Evolutionary conservation across 495 filamentous ascomycete genomes (phyloP), one percentile per base, ranked within the genome.

Genomic region (Lentithecium fluviatile): DNA sequence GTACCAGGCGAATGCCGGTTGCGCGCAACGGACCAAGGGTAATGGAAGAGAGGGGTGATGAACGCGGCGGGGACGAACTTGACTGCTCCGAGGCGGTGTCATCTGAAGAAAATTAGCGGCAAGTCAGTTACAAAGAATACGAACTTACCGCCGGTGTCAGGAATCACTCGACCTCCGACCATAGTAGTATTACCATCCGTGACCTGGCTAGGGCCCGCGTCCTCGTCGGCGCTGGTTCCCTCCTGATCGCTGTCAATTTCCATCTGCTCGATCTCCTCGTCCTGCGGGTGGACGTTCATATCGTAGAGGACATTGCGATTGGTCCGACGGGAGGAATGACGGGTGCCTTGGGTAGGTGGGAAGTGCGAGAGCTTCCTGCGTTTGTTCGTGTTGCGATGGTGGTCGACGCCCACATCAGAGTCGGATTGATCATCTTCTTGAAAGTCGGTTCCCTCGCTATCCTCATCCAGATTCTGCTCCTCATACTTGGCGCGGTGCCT

Each of bases 251-350:
- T 32, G 29, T 32, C 29, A 32, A 3, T 10, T 32, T 21, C 45
- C 15, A 58, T 21, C 17, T 42, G 46, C 8, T 32, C 36, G 0
- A 60, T 26, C 26, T 66, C 37, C 6, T 36, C 36, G 23, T 64
- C 65, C 37, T 67, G 65, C 11, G 60, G 65, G 46, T 67, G 65
- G 13, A 60, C 25, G 0, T 37, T 64, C 6, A 37, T 45, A 24
- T 56, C 34, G 45, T 67, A 64, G 2, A 45, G 15, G 8, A 51
- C 43, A 46, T 48, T 17, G 6, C n/a, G 15, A 15, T 60, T 64
- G 3, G 20, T 43, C 20, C 43, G 52, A n/a, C 63, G 63, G n/a
- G 58, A 5, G 11, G 63, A 66, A 13, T 46, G 63, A 17, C 63
- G 26, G 20, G 49, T 52, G 3, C 20, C 8, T 11, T 43, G 36